Conservation (phyloP, 2,329 filamentous ascomycete species). For the Ustulina deusta region DNA sequence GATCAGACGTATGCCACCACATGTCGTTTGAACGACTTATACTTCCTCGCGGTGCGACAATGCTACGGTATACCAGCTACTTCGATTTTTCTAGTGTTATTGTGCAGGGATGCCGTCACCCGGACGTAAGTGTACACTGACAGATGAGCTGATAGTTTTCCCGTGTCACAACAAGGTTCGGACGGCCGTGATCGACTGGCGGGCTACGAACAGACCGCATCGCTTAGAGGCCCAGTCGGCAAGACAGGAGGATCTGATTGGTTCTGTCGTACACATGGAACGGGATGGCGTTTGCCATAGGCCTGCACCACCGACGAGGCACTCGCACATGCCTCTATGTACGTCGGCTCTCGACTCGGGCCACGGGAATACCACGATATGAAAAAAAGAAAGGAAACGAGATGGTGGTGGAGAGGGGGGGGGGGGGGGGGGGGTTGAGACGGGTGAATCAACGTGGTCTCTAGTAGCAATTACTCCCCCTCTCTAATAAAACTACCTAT, state of each 20-base stretch:
- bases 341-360: not conserved
- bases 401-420: no score
- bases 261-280: not conserved
- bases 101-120: not conserved
- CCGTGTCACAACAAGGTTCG: not conserved
- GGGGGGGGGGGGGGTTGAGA: not conserved
- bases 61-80: not conserved
- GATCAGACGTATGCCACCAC: slow-evolving; percentile 29
- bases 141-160: not conserved
- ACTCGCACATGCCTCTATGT: not conserved
- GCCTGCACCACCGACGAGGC: not conserved
- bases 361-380: not conserved
- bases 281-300: slow-evolving; percentile 2
- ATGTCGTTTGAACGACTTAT: slow-evolving; percentile 7
- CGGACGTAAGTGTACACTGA: not conserved
- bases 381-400: not conserved
- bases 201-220: not conserved
- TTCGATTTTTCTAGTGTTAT: slow-evolving; percentile 4
- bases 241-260: not conserved
- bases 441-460: not conserved
- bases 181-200: not conserved
- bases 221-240: not conserved
- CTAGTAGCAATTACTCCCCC: not conserved
- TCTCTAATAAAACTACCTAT: not conserved
- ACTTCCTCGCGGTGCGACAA: slow-evolving; percentile 4